Conservation (phyloP, 129 eudicot species). For the Erigeron canadensis region DNA sequence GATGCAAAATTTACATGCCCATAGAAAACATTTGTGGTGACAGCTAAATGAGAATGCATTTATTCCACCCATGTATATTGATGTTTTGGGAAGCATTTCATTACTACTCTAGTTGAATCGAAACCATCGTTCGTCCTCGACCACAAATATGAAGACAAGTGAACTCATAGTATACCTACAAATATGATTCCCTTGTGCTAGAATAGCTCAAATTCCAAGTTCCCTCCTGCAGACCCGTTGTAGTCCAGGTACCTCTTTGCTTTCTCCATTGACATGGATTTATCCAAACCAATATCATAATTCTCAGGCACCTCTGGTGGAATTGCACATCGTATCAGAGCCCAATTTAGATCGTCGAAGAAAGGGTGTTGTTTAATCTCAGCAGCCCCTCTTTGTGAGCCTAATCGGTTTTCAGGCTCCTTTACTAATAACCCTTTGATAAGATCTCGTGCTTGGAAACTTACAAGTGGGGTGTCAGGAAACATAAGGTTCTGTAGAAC, state of each 20-base stretch:
- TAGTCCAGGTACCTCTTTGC: slow-evolving; percentile 40
- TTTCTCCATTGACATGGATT: slow-evolving; percentile 21
- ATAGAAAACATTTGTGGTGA: neutral
- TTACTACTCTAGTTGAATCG: slow-evolving; percentile 15
- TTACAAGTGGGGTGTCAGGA: slow-evolving; percentile 76
- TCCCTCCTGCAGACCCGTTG: slow-evolving; percentile 35
- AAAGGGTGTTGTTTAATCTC: slow-evolving; percentile 86
- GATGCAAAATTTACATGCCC: neutral
- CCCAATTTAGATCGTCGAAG: slow-evolving; percentile 88
- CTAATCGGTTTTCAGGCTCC: slow-evolving; percentile 77
- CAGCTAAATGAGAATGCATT: neutral
- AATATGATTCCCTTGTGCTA: neutral
- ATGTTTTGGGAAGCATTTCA: neutral
- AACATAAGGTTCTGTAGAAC: slow-evolving; percentile 59
- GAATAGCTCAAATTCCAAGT: slow-evolving; percentile 45
- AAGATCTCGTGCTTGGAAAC: slow-evolving; percentile 79
- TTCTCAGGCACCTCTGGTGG: slow-evolving; percentile 73
- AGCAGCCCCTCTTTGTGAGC: slow-evolving; percentile 75
- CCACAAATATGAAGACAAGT: slow-evolving; percentile 4
- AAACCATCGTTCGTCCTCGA: neutral
- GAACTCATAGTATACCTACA: neutral
- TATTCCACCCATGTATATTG: neutral
- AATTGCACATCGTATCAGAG: slow-evolving; percentile 70
- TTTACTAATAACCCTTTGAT: slow-evolving; percentile 67
- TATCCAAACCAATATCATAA: slow-evolving; percentile 30